phyloP scores from a whole-genome alignment of 2,329 filamentous ascomycete genomes.

The Thielaviopsis cerberus region DNA sequence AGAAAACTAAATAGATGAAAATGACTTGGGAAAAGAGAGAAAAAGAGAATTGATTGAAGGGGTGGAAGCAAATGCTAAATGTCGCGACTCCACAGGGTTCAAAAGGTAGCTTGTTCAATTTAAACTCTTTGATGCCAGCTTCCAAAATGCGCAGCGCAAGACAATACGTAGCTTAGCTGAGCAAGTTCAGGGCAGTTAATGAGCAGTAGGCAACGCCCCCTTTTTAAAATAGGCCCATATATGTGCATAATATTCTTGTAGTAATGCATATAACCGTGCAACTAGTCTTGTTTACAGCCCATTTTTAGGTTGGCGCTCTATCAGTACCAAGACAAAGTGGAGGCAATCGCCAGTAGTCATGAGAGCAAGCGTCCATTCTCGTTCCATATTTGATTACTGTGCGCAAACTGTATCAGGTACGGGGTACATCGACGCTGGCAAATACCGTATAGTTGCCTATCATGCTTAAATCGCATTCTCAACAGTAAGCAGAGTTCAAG shows the following conservation, averaged over 20 bases:
- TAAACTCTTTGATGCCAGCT: constrained; percentile 6
- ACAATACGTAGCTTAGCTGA: not conserved
- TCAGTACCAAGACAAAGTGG: not conserved
- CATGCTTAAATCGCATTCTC: no score
- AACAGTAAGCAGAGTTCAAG: no score
- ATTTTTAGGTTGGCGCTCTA: not conserved
- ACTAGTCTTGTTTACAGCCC: not conserved
- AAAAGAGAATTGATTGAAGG: not conserved
- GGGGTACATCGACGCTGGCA: no score
- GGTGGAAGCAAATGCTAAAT: not conserved
- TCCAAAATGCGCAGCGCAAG: constrained; percentile 4
- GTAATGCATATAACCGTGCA: not conserved
- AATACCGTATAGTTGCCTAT: no score
- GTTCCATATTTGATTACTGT: not conserved
- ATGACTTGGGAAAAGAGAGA: not conserved
- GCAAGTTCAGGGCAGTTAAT: not conserved
- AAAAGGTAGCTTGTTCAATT: not conserved
- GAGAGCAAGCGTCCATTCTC: not conserved
- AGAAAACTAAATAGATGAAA: not conserved
- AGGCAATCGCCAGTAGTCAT: not conserved
- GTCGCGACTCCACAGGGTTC: not conserved
- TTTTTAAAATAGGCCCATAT: not conserved
- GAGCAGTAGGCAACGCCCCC: not conserved
- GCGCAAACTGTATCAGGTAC: not conserved
- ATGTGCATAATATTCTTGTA: not conserved